A percentile compares a stretch with the other conserved stretches of the same genome.
Conservation (phyloP, 169 alveolate genomes). For the Condylostoma magnum region DNA sequence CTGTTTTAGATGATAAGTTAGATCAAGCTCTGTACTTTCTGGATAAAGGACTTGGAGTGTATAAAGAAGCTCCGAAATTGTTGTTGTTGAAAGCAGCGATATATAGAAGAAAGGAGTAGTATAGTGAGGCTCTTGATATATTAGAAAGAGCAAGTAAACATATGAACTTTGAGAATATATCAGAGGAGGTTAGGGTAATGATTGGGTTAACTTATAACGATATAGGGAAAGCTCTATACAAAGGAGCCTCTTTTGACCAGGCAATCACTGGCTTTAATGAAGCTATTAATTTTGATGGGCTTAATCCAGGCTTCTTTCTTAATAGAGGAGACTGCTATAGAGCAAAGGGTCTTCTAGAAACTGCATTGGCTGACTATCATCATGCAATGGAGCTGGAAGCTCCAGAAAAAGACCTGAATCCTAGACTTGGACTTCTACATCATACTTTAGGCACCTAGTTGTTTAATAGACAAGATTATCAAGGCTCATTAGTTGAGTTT, state of each 20-base stretch:
- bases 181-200: constrained; percentile 48
- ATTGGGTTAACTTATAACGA: constrained; percentile 62
- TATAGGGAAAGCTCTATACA: constrained; percentile 48
- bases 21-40: constrained; percentile 39
- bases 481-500: constrained; percentile 58
- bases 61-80: constrained; percentile 48
- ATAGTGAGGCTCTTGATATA: constrained; percentile 51
- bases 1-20: constrained; percentile 33
- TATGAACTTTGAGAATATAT: constrained; percentile 53
- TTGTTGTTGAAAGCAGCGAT: constrained; percentile 50
- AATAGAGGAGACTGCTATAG: constrained; percentile 70
- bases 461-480: constrained; percentile 47
- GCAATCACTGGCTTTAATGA: constrained; percentile 62
- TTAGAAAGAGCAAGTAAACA: constrained; percentile 52
- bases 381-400: constrained; percentile 53
- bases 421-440: constrained; percentile 51
- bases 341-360: constrained; percentile 38
- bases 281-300: constrained; percentile 54
- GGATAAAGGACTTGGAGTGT: constrained; percentile 50
- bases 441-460: constrained; percentile 49
- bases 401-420: constrained; percentile 3
- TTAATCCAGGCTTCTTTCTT: constrained; percentile 50
- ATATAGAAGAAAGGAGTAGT: constrained; percentile 40
- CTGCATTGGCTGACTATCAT: constrained; percentile 58
- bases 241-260: constrained; percentile 39